Evolutionary conservation across 129 eudicot genomes (phyloP).

Genomic region (Silybum marianum): DNA sequence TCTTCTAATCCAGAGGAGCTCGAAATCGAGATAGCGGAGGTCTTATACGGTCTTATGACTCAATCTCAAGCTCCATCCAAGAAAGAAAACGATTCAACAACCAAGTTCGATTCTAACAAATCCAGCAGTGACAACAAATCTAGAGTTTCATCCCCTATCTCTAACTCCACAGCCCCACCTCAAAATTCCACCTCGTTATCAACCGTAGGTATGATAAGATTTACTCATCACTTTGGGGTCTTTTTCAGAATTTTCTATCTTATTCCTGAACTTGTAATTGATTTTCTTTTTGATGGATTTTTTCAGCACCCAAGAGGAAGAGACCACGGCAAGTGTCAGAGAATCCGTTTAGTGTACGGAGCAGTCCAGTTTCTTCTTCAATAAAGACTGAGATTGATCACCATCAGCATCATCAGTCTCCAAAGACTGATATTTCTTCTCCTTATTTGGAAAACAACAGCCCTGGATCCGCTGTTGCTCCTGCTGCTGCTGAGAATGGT

Average conservation of each 20-base stretch:
- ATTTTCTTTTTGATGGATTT: slow-evolving; percentile 5
- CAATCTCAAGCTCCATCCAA: slow-evolving; percentile 81
- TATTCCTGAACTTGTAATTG: background rate
- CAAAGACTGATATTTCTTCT: slow-evolving; percentile 53
- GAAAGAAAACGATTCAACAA: slow-evolving; percentile 53
- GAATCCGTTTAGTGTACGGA: slow-evolving; percentile 47
- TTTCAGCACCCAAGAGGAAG: slow-evolving; percentile 87
- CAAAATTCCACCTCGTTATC: slow-evolving; percentile 53
- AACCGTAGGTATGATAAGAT: slow-evolving; percentile 51
- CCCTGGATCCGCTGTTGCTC: slow-evolving; percentile 50
- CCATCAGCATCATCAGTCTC: slow-evolving; percentile 60
- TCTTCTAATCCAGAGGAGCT: slow-evolving; percentile 88
- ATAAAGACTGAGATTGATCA: slow-evolving; percentile 61
- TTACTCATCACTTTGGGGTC: background rate
- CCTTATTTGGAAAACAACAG: slow-evolving; percentile 55
- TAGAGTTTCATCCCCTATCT: slow-evolving; percentile 65
- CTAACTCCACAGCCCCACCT: slow-evolving; percentile 46
- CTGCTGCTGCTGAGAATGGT: slow-evolving; percentile 45
- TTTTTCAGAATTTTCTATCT: background rate
- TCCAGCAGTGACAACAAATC: slow-evolving; percentile 61
- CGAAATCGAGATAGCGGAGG: slow-evolving; percentile 97
- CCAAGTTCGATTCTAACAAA: slow-evolving; percentile 52
- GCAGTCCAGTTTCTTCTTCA: slow-evolving; percentile 52
- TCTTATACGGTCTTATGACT: slow-evolving; percentile 83
- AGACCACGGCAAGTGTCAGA: slow-evolving; percentile 78